Evolutionary conservation across 1,139 yeast species (phyloP), one percentile per base, ranked within the genome.

Genomic region (Hyphopichia burtonii): DNA sequence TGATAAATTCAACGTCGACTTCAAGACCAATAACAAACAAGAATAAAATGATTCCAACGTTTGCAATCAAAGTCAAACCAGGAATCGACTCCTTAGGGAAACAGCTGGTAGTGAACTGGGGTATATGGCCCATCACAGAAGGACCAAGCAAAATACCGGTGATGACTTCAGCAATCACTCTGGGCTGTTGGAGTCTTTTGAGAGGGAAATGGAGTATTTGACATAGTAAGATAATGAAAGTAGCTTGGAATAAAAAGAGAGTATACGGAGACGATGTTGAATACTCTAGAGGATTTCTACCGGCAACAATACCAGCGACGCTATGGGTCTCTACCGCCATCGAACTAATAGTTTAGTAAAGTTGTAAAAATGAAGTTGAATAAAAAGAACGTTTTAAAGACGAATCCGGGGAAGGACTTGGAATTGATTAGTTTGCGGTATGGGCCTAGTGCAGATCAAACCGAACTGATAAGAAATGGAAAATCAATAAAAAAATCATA

Each of bases 1-100:
- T 75, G 46, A 86, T 78, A 53, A 83, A 84, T 19, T 67, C 66
- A 25, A 83, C 62, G 53, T 86, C 94, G 31, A 86, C 91, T 60
- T 86, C 94, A 52, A 86, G 64, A 1, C 94, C 94, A 41, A 86
- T 80, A 50, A 86, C 78, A 58, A 86, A 86, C 60, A 86, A 71
- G 53, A 86, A 82, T 41, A 86, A 66, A 36, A 86, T 82, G 46
- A 86, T 79, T 5, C 94, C 94, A 32, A 85, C 55, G 51, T 84
- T 86, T 22, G 94, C 88, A 30, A 83, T 77, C 32, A 84, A 64
- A 4, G 83, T 79, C 43, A 86, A 63, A 2, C 84, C 83, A 0
- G 87, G 80, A 23, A 81, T 74, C 1, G 89, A 80, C 0, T 59
- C 80, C 0, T 64, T 37, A 0, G 93, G 89, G 59, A 86, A 86